Evolutionary conservation across 805 yeast species (phyloP), one percentile per base, ranked within the genome.

Genomic region (Maudiozyma barnettii): DNA sequence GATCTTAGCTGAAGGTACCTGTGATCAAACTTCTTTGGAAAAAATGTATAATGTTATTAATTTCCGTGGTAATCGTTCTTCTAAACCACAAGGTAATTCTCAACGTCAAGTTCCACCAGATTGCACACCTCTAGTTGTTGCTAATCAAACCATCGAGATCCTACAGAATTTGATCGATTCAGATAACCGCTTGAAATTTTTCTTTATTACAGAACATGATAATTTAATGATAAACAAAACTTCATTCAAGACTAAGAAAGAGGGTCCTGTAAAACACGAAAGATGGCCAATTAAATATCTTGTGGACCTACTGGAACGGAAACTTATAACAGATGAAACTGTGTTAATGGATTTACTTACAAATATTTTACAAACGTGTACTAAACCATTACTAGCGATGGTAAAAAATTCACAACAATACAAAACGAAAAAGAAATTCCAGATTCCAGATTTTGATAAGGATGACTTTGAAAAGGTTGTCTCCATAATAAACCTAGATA

Each of bases 191-290:
- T 70, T 85, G 60, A 74, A 93, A 51, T 78, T 79, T 57, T 88
- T 80, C 57, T 82, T 90, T 63, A 67, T 90, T 49, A 78, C 84
- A 5, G 95, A 87, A 53, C 95, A 87, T 59, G 89, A 82, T 23
- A 66, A 59, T 31, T 55, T 75, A 10, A 59, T 73, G 43, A 51
- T 64, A 26, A 70, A 67, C 48, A 70, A 69, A 45, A 47, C 67
- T 14, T 46, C 58, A 6, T 51, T 59, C 8, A 70, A 70, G 55
- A 51, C 35, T 44, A 67, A 56, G 52, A 73, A 61, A 51, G 67
- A 60, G 46, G 58, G 51, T 14, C 52, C 52, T 43, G 60, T 62
- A 21, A 74, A 69, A 44, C 59, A 56, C 44, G 47, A 71, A 41
- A 81, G 74, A 57, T 87, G 75, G 63, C 95, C 96, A 1, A 73